phyloP scores from a whole-genome alignment of 371 early-diverging fungal species.

The Lichtheimia hyalospora region DNA sequence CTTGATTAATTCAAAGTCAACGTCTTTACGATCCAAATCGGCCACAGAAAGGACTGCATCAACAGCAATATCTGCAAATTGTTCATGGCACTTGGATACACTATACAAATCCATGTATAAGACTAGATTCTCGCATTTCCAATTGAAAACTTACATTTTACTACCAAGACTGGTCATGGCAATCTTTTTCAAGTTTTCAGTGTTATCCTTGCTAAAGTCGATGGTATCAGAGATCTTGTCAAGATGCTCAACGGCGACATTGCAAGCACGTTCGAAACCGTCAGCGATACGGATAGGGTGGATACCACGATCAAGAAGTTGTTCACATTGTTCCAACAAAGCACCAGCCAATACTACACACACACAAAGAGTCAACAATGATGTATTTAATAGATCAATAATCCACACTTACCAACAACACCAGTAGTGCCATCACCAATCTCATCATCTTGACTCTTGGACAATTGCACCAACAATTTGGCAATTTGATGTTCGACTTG shows the following conservation, averaged over 20 bases:
- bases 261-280: conserved; percentile 97
- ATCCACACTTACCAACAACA: conserved; percentile 83
- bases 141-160: conserved; percentile 84
- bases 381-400: no score
- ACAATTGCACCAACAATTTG: conserved; percentile 96
- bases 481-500: conserved; percentile 99
- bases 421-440: conserved; percentile 99
- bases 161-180: conserved; percentile 98
- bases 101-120: conserved; percentile 33
- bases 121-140: neutral
- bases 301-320: conserved; percentile 95
- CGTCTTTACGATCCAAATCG: conserved; percentile 98
- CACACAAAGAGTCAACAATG: no score
- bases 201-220: conserved; percentile 82
- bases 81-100: conserved; percentile 96
- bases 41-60: conserved; percentile 98
- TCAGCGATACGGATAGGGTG: conserved; percentile 99
- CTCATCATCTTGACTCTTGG: conserved; percentile 99
- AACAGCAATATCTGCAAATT: conserved; percentile 97
- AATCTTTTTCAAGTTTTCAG: conserved; percentile 89
- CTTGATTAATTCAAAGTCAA: conserved; percentile 99
- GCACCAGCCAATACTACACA: conserved; percentile 95
- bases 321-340: conserved; percentile 96
- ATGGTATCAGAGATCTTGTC: conserved; percentile 92
- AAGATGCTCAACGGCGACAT: conserved; percentile 89